Evolutionary conservation across 176 grass and related monocot genomes (phyloP), one percentile per base, ranked within the genome.

Genomic region (Urochloa ruziziensis): DNA sequence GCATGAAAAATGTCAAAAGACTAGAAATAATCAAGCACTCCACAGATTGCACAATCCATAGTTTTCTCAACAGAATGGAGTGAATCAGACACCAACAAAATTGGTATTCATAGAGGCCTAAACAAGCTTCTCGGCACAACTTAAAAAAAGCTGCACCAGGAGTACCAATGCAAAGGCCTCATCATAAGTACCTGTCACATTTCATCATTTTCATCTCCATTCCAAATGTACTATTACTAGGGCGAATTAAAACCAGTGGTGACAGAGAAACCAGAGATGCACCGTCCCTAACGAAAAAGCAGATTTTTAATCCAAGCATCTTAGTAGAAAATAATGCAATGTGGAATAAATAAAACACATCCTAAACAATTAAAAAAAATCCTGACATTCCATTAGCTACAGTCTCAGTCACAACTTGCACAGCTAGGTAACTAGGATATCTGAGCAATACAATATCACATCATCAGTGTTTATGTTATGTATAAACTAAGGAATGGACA

Each of bases 141-240:
- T 87, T 71, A 81, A 54, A 37, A 61, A 82, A 87, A 93, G 87
- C 81, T 87, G 91, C 84, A 87, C 84, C 84, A 74, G 59, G 84
- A 90, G 84, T 84, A 89, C 84, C 87, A 63, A 66, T 81, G 87
- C 87, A 79, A 77, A 90, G 56, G 84, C 51, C 81, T 86, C 43
- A 10, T 93, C 87, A 90, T 90, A 93, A 90, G 91, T 93, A 93
- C 84, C 91, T 93, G 91, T 90, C 85, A 70, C 78, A 78, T 64
- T 93, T 93, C 91, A 84, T 93, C 87, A 90, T 87, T 90, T 93
- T 78, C 87, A 87, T 67, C 91, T 87, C 91, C 81, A 90, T 87
- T 87, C 75, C 67, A 35, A 0, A 71, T 63, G 36, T 66, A 49
- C 3, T 4, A 51, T 27, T 37, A 49, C n/a, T 40, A 90, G 32